phyloP scores from a whole-genome alignment of 2,329 filamentous ascomycete species.

The Diplodia scrobiculata region DNA sequence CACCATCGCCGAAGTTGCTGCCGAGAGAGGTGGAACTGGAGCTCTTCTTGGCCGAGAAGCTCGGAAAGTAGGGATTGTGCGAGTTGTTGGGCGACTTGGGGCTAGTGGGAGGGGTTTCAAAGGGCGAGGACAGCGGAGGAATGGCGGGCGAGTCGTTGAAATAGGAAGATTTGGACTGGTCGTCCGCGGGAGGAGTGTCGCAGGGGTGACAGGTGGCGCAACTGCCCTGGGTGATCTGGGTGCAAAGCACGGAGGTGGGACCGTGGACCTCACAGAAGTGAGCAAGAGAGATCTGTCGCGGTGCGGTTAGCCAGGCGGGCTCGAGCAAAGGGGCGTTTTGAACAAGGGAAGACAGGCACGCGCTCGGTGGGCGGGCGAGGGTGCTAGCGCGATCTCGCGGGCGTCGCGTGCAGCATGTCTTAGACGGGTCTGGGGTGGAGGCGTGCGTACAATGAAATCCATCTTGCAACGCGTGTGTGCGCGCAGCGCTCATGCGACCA shows the following conservation, averaged over 20 bases:
- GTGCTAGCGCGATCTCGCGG: conserved; percentile 28
- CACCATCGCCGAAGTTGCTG: conserved; percentile 44
- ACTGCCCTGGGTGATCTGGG: conserved; percentile 58
- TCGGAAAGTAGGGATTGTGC: conserved; percentile 56
- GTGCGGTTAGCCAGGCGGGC: conserved; percentile 33
- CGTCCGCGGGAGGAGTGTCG: conserved; percentile 47
- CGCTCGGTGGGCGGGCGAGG: conserved; percentile 32
- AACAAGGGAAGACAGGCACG: conserved; percentile 26
- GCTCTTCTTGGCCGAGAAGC: conserved; percentile 33
- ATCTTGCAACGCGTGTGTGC: conserved; percentile 34
- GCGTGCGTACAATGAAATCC: conserved; percentile 45
- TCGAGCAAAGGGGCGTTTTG: conserved; percentile 13
- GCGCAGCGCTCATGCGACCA: conserved; percentile 25
- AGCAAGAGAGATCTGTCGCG: conserved; percentile 59
- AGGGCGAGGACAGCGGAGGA: conserved; percentile 42
- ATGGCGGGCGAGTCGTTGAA: conserved; percentile 37
- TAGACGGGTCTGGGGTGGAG: conserved; percentile 28
- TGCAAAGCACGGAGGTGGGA: conserved; percentile 64
- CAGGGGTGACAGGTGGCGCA: conserved; percentile 57
- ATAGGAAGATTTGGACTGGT: conserved; percentile 41
- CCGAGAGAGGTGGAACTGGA: conserved; percentile 38
- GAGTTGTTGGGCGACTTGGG: conserved; percentile 41
- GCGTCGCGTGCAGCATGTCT: conserved; percentile 29
- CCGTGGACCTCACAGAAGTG: conserved; percentile 66
- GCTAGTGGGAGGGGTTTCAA: conserved; percentile 48